A percentile compares a stretch with the other conserved stretches of the same genome.
These are phyloP conservation scores for Agarophyton chilense DNA, from an alignment of 23 red algal species.

Conservation along the genomic window DNA sequence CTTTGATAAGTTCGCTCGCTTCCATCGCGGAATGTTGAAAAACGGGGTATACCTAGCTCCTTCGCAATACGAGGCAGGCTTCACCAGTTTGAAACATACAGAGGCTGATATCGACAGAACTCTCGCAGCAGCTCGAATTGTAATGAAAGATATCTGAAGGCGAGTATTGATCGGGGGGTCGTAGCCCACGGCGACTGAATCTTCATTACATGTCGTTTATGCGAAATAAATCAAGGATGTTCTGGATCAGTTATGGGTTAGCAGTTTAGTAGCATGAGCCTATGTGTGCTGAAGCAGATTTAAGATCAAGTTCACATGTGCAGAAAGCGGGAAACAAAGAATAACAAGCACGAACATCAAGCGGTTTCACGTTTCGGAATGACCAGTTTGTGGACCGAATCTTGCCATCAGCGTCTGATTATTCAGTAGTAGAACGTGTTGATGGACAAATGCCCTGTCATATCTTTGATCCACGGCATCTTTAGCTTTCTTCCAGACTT, in stretches of 20 bases:
- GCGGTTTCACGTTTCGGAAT: neutral
- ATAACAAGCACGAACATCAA: neutral
- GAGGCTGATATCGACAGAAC: constrained; percentile 96
- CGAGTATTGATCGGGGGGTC: neutral
- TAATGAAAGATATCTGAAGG: constrained; percentile 62
- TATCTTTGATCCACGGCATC: constrained; percentile 55
- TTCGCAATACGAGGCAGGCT: constrained; percentile 96
- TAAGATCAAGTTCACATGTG: neutral
- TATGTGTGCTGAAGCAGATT: neutral
- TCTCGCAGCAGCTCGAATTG: constrained; percentile 77
- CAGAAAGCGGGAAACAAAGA: neutral
- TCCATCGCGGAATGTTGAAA: constrained; percentile 95
- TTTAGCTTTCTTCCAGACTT: constrained; percentile 67
- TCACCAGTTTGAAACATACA: constrained; percentile 91
- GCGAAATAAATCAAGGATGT: constrained; percentile 11
- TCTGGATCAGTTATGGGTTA: neutral
- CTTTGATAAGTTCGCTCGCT: constrained; percentile 93
- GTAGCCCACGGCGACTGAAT: neutral
- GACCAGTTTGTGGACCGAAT: neutral
- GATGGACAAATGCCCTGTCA: constrained; percentile 49
- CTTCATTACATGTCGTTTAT: neutral
- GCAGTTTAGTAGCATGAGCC: neutral
- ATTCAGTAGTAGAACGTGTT: constrained; percentile 70
- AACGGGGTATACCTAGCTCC: constrained; percentile 95
- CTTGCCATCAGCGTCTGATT: constrained; percentile 56